Conservation (phyloP, 352 stramenopile genomes). For the Pythium rhizo-oryzae region DNA sequence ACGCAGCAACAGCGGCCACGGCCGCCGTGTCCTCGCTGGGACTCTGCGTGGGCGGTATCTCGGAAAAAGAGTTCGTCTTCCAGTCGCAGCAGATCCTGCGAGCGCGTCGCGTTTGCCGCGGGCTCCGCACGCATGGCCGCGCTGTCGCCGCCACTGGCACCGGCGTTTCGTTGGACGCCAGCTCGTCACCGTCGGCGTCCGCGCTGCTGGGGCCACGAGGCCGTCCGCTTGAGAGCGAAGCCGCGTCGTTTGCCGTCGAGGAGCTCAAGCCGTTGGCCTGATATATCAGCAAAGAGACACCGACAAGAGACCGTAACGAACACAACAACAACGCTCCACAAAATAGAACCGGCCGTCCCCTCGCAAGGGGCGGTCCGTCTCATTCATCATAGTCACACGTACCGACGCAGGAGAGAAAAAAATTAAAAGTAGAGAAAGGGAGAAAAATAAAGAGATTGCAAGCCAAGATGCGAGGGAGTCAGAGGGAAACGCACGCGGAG, state of each 20-base stretch:
- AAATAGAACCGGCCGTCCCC: too few relatives aligned
- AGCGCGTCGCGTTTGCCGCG: constrained; percentile 39
- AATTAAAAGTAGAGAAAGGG: too few relatives aligned
- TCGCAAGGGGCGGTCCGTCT: too few relatives aligned
- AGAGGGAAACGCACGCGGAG: too few relatives aligned
- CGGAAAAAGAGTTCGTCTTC: constrained; percentile 67
- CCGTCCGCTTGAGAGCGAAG: constrained; percentile 11
- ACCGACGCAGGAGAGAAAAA: neutral
- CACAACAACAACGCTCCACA: too few relatives aligned
- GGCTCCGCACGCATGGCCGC: constrained; percentile 59
- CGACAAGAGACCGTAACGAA: too few relatives aligned
- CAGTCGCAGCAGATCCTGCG: constrained; percentile 53
- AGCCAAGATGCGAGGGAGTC: too few relatives aligned
- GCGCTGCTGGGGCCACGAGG: constrained; percentile 22
- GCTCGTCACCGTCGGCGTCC: too few relatives aligned
- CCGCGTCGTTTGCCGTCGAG: constrained; percentile 29
- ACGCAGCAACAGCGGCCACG: neutral
- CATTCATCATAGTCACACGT: neutral
- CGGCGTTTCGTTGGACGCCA: neutral
- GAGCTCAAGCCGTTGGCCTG: constrained; percentile 41
- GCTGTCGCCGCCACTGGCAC: constrained; percentile 12
- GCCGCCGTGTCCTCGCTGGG: neutral
- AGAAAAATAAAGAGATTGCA: too few relatives aligned
- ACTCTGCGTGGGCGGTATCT: constrained; percentile 44
- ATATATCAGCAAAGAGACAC: neutral